Percentiles rank a stretch among this genome's conserved stretches.
Evolutionary conservation across 2,329 filamentous ascomycete genomes (phyloP).

Genomic region (Trichoderma cornu-damae): DNA sequence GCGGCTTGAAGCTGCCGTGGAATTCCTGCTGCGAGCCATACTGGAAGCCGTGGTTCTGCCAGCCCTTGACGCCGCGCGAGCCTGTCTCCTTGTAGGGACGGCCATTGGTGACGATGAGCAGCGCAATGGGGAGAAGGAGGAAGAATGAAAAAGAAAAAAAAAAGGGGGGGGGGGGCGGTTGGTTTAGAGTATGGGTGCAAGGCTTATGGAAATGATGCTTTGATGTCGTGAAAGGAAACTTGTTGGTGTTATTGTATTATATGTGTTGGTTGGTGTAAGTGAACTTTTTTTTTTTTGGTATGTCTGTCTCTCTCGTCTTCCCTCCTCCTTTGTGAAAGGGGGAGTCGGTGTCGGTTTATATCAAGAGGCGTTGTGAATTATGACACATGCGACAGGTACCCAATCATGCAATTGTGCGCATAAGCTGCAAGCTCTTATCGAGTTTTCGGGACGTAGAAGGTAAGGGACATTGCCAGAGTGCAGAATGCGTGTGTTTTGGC

Average conservation of each 20-base stretch:
- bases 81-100: slow-evolving; percentile 15
- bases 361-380: neutral
- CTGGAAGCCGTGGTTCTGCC: slow-evolving; percentile 11
- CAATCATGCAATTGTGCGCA: slow-evolving; percentile 16
- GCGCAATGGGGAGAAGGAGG: neutral
- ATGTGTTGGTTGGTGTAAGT: neutral
- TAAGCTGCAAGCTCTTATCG: slow-evolving; percentile 19
- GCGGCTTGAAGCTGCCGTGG: slow-evolving; percentile 13
- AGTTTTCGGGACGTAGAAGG: slow-evolving; percentile 1
- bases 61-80: slow-evolving; percentile 12
- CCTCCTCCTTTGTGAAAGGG: neutral
- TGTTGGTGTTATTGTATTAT: neutral
- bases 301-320: too few species aligned
- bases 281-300: neutral
- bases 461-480: slow-evolving; percentile 10
- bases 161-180: too few species aligned
- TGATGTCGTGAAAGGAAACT: neutral
- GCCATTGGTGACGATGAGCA: slow-evolving; percentile 3
- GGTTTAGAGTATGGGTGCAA: neutral
- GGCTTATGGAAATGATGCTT: neutral
- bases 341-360: slow-evolving; percentile 17
- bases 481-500: slow-evolving; percentile 11
- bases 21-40: slow-evolving; percentile 16
- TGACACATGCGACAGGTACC: slow-evolving; percentile 1
- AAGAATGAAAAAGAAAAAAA: too few species aligned